Evolutionary conservation across 208 protist genomes (phyloP).

Genomic region (Trypanosoma boissoni): DNA sequence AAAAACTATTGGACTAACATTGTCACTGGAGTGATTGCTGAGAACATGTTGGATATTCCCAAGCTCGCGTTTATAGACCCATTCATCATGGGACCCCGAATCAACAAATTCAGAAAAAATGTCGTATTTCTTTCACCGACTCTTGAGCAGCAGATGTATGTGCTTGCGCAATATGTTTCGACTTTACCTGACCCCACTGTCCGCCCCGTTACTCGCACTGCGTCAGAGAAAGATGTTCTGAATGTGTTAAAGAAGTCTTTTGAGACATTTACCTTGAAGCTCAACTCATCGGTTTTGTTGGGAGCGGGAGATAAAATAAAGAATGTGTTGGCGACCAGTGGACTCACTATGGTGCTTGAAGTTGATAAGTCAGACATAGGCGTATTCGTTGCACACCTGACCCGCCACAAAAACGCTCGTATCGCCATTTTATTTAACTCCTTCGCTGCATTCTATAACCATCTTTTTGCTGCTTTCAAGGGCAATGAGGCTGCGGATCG

Average conservation of each 20-base stretch:
- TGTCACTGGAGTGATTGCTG: background rate
- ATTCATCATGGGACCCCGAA: background rate
- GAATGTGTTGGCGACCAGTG: background rate
- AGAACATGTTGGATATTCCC: background rate
- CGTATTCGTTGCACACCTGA: too few species aligned
- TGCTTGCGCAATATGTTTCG: background rate
- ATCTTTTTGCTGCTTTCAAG: constrained; percentile 29
- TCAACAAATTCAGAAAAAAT: background rate
- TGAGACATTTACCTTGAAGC: constrained; percentile 4
- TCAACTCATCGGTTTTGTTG: constrained; percentile 3
- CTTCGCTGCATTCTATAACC: constrained; percentile 28
- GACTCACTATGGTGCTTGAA: too few species aligned
- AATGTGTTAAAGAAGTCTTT: background rate
- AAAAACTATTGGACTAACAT: background rate
- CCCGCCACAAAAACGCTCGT: too few species aligned
- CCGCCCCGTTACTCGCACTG: background rate
- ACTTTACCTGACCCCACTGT: background rate
- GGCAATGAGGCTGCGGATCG: constrained; percentile 8
- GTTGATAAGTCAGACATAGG: too few species aligned
- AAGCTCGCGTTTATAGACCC: constrained; percentile 6
- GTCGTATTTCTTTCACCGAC: constrained; percentile 1
- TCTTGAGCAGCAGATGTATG: constrained; percentile 10
- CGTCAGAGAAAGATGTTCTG: background rate
- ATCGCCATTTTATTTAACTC: constrained; percentile 32
- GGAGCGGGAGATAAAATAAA: background rate